These are phyloP conservation scores for Aspergillus ostianus DNA, from an alignment of 495 filamentous ascomycete genomes.

Conservation along the genomic window DNA sequence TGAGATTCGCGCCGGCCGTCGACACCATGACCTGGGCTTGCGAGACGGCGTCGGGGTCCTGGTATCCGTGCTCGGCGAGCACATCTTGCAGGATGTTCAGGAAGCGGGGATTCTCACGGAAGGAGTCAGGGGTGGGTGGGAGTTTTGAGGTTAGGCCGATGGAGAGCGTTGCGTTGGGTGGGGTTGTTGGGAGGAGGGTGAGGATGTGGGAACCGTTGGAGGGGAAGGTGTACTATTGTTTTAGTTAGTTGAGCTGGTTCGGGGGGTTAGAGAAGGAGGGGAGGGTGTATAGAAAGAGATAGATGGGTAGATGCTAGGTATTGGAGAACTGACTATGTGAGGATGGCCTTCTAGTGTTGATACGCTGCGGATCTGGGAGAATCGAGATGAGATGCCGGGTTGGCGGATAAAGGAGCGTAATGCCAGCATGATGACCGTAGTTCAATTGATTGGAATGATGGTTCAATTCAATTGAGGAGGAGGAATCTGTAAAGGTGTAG, in stretches of 20 bases:
- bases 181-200: conserved; percentile 70
- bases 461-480: background rate
- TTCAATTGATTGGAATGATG: background rate
- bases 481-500: too few species aligned
- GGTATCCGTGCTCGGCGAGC: conserved; percentile 62
- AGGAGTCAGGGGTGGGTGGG: conserved; percentile 73
- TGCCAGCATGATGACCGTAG: conserved; percentile 28
- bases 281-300: conserved; percentile 12
- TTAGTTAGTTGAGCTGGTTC: background rate
- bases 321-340: conserved; percentile 48
- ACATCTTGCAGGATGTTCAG: conserved; percentile 72
- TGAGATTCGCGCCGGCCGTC: conserved; percentile 68
- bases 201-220: conserved; percentile 55
- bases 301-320: conserved; percentile 4
- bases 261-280: background rate
- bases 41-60: conserved; percentile 69
- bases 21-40: conserved; percentile 81
- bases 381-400: conserved; percentile 16
- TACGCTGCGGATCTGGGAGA: conserved; percentile 37
- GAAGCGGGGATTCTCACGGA: conserved; percentile 77
- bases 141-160: conserved; percentile 72
- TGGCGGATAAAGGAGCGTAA: conserved; percentile 23
- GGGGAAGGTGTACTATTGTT: conserved; percentile 66
- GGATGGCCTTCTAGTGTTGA: conserved; percentile 56
- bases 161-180: conserved; percentile 64